Evolutionary conservation across 805 yeast genomes (phyloP).

Genomic region (Torulaspora delbrueckii): DNA sequence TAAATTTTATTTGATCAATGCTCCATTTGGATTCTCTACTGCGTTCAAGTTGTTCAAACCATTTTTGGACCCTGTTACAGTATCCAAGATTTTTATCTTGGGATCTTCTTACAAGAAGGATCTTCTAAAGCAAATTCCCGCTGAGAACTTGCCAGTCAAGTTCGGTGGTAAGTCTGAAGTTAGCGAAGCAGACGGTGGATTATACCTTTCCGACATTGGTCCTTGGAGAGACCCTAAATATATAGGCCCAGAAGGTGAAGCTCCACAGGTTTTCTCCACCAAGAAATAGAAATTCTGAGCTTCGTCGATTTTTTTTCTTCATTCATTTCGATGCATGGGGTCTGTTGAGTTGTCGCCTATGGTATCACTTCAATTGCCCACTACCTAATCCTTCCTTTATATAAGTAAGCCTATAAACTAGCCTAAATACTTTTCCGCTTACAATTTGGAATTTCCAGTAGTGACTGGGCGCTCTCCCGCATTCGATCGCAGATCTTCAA

Average conservation of each 20-base stretch:
- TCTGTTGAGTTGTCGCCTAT: not conserved
- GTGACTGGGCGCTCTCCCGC: not conserved
- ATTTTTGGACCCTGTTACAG: slow-evolving; percentile 95
- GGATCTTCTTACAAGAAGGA: slow-evolving; percentile 77
- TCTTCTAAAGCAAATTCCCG: slow-evolving; percentile 85
- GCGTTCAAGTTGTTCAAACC: slow-evolving; percentile 90
- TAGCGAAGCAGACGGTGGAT: slow-evolving; percentile 66
- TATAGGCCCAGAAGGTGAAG: slow-evolving; percentile 94
- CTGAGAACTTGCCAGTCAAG: slow-evolving; percentile 83
- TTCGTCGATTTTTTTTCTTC: not conserved
- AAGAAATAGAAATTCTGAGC: not conserved
- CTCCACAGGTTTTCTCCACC: slow-evolving; percentile 54
- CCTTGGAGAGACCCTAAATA: slow-evolving; percentile 93
- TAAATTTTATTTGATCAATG: slow-evolving; percentile 88
- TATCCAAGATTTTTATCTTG: slow-evolving; percentile 84
- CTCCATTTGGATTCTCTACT: slow-evolving; percentile 95
- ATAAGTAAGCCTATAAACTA: slow-evolving; percentile 1
- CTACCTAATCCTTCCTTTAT: slow-evolving; percentile 1
- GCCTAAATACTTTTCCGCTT: not conserved
- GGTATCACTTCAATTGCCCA: not conserved
- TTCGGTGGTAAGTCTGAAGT: slow-evolving; percentile 81
- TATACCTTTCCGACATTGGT: slow-evolving; percentile 84
- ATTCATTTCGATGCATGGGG: not conserved
- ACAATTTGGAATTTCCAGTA: no score
- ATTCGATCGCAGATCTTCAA: not conserved